Conservation (phyloP, 2,329 filamentous ascomycete species). For the Esteya vermicola region DNA sequence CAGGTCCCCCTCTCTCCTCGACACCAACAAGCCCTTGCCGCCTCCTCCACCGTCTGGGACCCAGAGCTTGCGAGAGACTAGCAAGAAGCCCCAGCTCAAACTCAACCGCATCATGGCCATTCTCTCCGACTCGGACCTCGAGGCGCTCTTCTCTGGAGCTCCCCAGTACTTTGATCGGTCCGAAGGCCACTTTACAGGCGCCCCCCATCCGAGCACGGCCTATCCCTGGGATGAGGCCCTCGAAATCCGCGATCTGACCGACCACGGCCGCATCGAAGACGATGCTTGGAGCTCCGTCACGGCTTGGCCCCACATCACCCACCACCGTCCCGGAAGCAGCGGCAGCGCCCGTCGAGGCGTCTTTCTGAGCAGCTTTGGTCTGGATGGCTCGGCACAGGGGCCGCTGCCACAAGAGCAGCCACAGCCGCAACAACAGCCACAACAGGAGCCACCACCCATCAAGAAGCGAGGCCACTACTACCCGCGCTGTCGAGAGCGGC, state of each 20-base stretch:
- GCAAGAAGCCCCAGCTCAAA: constrained; percentile 34
- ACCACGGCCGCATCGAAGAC: constrained; percentile 49
- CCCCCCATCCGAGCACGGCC: constrained; percentile 47
- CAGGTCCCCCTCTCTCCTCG: constrained; percentile 15
- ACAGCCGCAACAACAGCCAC: neutral
- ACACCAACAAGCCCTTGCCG: constrained; percentile 43
- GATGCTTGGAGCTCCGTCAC: constrained; percentile 49
- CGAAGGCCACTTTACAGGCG: constrained; percentile 43
- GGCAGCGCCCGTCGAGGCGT: no score
- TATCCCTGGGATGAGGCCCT: constrained; percentile 54
- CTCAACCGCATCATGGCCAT: constrained; percentile 45
- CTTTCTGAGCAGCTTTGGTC: no score
- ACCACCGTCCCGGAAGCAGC: constrained; percentile 16
- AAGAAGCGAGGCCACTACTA: constrained; percentile 42
- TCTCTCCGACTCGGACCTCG: constrained; percentile 44
- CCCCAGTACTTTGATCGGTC: constrained; percentile 54
- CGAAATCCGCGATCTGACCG: constrained; percentile 46
- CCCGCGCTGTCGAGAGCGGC: constrained; percentile 44
- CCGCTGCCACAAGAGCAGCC: neutral
- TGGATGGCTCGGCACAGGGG: neutral
- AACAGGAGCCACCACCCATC: constrained; percentile 21
- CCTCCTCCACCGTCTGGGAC: constrained; percentile 31
- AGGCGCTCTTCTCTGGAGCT: constrained; percentile 61
- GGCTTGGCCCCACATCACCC: constrained; percentile 47
- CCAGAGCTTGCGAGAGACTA: no score